phyloP scores from a whole-genome alignment of 495 filamentous ascomycete species.

The Hypoxylon rickii region DNA sequence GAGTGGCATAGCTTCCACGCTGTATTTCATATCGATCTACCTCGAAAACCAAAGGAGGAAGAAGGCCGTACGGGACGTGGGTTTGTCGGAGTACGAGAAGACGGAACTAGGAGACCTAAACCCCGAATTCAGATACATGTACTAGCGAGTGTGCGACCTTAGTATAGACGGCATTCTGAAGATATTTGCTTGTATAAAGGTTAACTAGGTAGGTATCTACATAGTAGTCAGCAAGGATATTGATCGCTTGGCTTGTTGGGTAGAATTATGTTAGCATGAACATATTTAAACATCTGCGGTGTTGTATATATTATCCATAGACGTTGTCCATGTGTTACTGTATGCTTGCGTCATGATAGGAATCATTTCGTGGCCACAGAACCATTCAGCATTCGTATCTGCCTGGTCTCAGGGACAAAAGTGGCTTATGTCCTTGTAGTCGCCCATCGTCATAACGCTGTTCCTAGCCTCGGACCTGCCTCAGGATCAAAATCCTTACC shows the following conservation, averaged over 20 bases:
- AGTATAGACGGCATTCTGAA: not conserved
- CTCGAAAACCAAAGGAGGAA: conserved; percentile 70
- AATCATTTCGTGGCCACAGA: not conserved
- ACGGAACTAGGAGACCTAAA: conserved; percentile 71
- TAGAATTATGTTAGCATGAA: not conserved
- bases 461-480: conserved; percentile 11
- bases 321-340: too few species aligned
- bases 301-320: too few species aligned
- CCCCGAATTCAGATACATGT: conserved; percentile 65
- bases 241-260: not conserved
- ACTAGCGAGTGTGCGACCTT: conserved; percentile 35
- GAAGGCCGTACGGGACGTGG: conserved; percentile 52
- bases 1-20: conserved; percentile 60
- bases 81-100: conserved; percentile 74
- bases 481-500: conserved; percentile 8
- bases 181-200: not conserved
- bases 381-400: not conserved
- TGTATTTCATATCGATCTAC: conserved; percentile 64
- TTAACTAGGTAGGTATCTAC: not conserved
- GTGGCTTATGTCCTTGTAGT: not conserved
- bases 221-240: not conserved
- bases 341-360: too few species aligned
- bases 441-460: not conserved
- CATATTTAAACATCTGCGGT: too few species aligned
- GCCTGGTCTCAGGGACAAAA: too few species aligned